These are phyloP conservation scores for Fusarium secorum DNA, from an alignment of 2,329 filamentous ascomycete genomes.

Conservation along the genomic window DNA sequence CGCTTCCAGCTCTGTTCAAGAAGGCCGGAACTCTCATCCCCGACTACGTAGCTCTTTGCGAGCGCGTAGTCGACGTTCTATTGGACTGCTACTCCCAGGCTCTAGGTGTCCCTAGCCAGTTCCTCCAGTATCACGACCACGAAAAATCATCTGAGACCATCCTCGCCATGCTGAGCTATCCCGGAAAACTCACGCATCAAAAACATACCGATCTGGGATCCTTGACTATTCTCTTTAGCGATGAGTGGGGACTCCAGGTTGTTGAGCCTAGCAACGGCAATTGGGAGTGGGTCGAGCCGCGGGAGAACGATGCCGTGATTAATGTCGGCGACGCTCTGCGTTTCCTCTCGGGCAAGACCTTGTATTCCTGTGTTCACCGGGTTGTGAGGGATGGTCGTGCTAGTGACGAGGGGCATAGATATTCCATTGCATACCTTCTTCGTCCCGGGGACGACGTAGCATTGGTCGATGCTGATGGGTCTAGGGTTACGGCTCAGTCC, in stretches of 20 bases:
- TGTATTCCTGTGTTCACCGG: neutral
- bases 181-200: neutral
- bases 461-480: neutral
- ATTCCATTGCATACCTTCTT: neutral
- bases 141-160: neutral
- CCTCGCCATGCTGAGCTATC: neutral
- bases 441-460: neutral
- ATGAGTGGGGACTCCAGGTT: neutral
- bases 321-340: neutral
- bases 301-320: neutral
- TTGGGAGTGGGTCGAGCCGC: neutral
- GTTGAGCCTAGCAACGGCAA: neutral
- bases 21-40: neutral
- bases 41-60: neutral
- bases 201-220: neutral
- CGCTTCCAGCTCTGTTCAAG: neutral
- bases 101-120: neutral
- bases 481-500: neutral
- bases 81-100: neutral
- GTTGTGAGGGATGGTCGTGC: neutral
- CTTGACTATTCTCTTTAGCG: neutral
- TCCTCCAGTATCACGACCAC: neutral
- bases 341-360: neutral
- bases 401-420: neutral
- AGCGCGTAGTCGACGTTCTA: neutral